Base-by-base conservation (phyloP, 176 grass and related monocot species). In the Panicum miliaceum region DNA sequence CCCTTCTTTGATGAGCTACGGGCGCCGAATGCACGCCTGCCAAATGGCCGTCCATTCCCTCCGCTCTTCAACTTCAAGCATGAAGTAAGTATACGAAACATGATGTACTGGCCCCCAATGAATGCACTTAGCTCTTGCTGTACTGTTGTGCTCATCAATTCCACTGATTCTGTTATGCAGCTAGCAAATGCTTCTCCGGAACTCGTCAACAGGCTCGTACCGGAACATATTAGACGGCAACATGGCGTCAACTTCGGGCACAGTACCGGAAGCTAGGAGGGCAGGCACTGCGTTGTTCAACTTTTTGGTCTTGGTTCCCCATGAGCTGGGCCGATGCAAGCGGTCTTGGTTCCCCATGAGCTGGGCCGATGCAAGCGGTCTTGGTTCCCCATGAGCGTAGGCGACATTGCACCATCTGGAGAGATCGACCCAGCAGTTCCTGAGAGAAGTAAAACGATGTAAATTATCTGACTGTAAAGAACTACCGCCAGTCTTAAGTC, bases 31-130 rank as follows among this genome's bases (percentile, higher is more conserved):
- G 96, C 91, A 10, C 86, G 89, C 64, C 47, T 98, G 57, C 96
- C 93, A 35, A 93, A 93, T 89, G 91, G 96, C 12, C 93, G 89
- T 22, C 87, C 89, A 8, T 93, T 98, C 79, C 93, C 96, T 69
- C 89, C 85, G 29, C 83, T 98, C 58, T 98, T 98, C 85, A 93
- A 98, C 90, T 98, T 98, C 73, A 95, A 95, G 64, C 90, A 91
- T 51, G 93, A 98, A 82, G 93, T 98, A 97, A 88, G 73, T 58
- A 23, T 48, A 63, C 26, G 25, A 15, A 74, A 79, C 25, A 80
- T 22, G 57, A 1, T 51, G 41, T 37, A 23, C 54, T 58, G 6
- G 53, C 29, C 72, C 23, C 23, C 26, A 68, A 68, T 37, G 10
- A 67, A 22, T 35, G 12, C 70, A 38, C 7, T 59, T 3, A 22